phyloP scores from a whole-genome alignment of 83 land plant species.

The Picea abies region DNA sequence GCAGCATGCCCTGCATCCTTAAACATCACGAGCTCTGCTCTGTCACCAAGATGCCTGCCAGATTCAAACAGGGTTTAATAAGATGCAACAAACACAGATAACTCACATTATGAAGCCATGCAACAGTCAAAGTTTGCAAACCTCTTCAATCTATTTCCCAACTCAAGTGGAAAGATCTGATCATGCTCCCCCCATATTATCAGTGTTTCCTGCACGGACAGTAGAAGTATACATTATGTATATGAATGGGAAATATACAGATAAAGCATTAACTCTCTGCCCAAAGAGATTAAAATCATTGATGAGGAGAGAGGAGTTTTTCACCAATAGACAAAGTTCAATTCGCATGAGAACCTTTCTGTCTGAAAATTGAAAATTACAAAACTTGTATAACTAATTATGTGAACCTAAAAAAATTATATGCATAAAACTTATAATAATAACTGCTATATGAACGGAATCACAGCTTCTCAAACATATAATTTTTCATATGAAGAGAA shows the following conservation, averaged over 20 bases:
- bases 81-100: background rate
- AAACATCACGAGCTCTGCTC: slow-evolving; percentile 47
- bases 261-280: background rate
- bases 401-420: background rate
- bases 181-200: slow-evolving; percentile 73
- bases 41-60: slow-evolving; percentile 59
- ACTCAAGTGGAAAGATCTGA: too few relatives aligned
- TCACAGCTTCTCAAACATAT: too few relatives aligned
- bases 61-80: slow-evolving; percentile 9
- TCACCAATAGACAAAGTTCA: too few relatives aligned
- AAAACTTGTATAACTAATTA: background rate
- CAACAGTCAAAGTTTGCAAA: slow-evolving; percentile 4
- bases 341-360: too few relatives aligned
- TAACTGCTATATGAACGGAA: background rate
- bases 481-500: too few relatives aligned
- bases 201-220: slow-evolving; percentile 46
- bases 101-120: background rate
- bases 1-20: slow-evolving; percentile 63
- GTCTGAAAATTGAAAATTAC: background rate
- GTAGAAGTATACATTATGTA: background rate
- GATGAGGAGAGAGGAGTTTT: too few relatives aligned
- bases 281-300: too few relatives aligned
- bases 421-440: background rate
- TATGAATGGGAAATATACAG: background rate
- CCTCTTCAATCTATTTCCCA: slow-evolving; percentile 60